Conservation (phyloP, 768 basidiomycete genomes). For the Astraeus odoratus region DNA sequence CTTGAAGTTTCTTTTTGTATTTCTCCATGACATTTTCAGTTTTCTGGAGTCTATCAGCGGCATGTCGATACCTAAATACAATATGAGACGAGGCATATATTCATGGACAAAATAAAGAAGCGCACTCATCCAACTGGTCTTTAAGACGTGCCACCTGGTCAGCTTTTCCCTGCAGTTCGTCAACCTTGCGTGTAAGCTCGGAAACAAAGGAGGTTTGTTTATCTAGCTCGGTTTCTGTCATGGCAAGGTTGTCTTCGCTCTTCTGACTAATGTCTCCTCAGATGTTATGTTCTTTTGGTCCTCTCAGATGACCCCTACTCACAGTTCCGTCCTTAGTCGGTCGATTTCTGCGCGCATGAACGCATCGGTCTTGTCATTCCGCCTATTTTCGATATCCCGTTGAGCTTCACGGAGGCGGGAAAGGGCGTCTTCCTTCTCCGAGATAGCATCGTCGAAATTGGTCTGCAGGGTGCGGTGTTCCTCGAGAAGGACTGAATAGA, state of each 20-base stretch:
- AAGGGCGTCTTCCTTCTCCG: conserved; percentile 74
- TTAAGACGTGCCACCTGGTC: conserved; percentile 76
- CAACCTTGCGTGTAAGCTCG: conserved; percentile 72
- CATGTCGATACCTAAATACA: conserved; percentile 78
- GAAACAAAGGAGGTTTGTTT: conserved; percentile 62
- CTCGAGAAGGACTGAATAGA: conserved; percentile 67
- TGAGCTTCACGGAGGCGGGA: conserved; percentile 53
- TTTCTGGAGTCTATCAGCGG: conserved; percentile 87
- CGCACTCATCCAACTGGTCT: conserved; percentile 90
- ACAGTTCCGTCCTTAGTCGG: conserved; percentile 77
- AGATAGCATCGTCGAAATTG: conserved; percentile 64
- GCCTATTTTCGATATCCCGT: conserved; percentile 51
- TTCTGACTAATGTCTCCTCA: conserved; percentile 61
- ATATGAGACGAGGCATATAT: background rate
- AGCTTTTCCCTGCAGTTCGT: conserved; percentile 73
- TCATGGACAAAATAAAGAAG: background rate
- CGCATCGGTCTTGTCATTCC: conserved; percentile 70
- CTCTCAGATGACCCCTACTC: conserved; percentile 30
- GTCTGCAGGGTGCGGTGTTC: conserved; percentile 73
- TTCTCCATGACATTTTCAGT: conserved; percentile 98
- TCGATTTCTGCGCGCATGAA: conserved; percentile 78
- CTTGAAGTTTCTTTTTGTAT: conserved; percentile 97
- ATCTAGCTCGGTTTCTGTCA: conserved; percentile 78
- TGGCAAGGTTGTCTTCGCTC: conserved; percentile 86
- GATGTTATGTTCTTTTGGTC: conserved; percentile 15